Base-by-base conservation (phyloP, 108 stramenopile species). In the Fistulifera pelliculosa region DNA sequence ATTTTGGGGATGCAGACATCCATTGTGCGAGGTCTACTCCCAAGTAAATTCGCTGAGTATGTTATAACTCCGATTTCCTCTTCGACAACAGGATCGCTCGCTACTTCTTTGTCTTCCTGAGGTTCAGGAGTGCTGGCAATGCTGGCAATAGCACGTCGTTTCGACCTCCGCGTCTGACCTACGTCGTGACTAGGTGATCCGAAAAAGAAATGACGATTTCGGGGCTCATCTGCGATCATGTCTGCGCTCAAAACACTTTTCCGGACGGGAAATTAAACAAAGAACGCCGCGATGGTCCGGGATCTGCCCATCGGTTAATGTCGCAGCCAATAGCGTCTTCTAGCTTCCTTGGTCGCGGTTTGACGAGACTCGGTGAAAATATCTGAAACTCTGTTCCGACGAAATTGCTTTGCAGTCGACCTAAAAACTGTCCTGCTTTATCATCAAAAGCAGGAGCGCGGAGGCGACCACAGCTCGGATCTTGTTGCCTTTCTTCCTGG, bases 321-420 rank as follows among this genome's bases (percentile, higher is more conserved):
- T 35, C 31, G 6, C 8, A 3, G 3, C 31, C 31, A 35, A 35
- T 6, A 35, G 3, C 8, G 31, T 8, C 31, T 6, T 35, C 31
- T 8, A 35, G 6, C 8, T 35, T 35, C 8, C 8, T 35, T 35
- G 3, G 41, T 17, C 8, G 18, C 28, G 50, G 18, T 47, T 42
- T 67, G 28, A 45, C 27, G 18, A 22, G 39, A 8, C 17, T 42
- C 10, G 71, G 66, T 14, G 71, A 63, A 43, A 79, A 87, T 1
- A 91, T 83, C 57, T 91, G 85, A 56, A 91, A 91, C 56, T 91
- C 90, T 8, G 85, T 91, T 0, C 90, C 90, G 49, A 83, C 75
- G 35, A 87, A 85, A 52, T 91, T 91, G 47, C 83, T 80, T 59
- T 87, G 85, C 3, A 91, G 52, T 28, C 90, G 71, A 27, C 83